Evolutionary conservation across 2,329 filamentous ascomycete species (phyloP), one percentile per base, ranked within the genome.

Genomic region (Lecanoromycetidae sp.): DNA sequence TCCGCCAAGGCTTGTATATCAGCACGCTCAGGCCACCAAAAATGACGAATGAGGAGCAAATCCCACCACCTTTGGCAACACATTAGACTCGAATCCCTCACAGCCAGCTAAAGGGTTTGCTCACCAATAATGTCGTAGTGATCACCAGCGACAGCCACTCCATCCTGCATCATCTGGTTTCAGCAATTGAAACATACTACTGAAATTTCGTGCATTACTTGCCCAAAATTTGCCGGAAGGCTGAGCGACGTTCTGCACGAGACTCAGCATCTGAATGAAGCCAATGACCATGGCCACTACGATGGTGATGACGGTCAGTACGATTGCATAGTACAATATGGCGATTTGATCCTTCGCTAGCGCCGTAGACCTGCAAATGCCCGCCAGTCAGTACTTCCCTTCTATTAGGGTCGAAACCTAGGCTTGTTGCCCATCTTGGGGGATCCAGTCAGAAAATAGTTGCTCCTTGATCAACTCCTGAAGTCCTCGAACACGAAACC

Each of bases 311-410:
- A 75, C 77, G 0, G 87, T 94, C 23, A 94, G 72, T 0, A 94
- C 83, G 55, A 90, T 84, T 10, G 87, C 93, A 66, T 95, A 96
- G 66, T 96, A 96, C 1, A 94, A 68, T 38, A 95, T 88, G 0
- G 88, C 87, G n/a, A 96, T 78, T 1, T 76, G 75, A 58, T 96
- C 88, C 48, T 83, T 72, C 0, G 85, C 80, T 38, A 93, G 80
- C 25, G 82, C 67, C 10, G 77, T 85, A 32, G 82, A 84, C 0
- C n/a, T n/a, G n/a, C n/a, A n/a, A n/a, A n/a, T n/a, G n/a, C n/a
- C n/a, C n/a, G n/a, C n/a, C n/a, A n/a, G n/a, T n/a, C n/a, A n/a
- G n/a, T n/a, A n/a, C n/a, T n/a, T n/a, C n/a, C n/a, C n/a, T n/a
- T n/a, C n/a, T n/a, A n/a, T n/a, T n/a, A n/a, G n/a, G n/a, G n/a